Evolutionary conservation across 2,329 filamentous ascomycete species (phyloP).

Genomic region (Zopfia rhizophila): DNA sequence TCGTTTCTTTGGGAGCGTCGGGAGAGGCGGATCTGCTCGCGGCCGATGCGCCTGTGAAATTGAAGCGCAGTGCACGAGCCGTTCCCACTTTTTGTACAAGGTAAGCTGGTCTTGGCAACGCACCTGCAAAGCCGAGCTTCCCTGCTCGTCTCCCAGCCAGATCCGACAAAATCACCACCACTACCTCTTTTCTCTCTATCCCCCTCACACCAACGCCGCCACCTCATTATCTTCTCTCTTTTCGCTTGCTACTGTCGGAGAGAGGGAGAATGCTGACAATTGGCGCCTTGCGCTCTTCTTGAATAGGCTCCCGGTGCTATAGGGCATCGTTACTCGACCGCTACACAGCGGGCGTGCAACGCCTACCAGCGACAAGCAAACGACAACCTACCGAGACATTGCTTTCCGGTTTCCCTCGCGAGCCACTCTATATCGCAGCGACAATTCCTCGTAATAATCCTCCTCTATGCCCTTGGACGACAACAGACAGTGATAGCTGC

Average conservation of each 20-base stretch:
- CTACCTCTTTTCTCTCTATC: constrained; percentile 1
- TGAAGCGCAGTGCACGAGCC: not conserved
- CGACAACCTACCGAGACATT: constrained; percentile 14
- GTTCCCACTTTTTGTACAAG: not conserved
- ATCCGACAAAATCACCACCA: not conserved
- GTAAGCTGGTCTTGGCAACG: not conserved
- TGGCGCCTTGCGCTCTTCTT: constrained; percentile 8
- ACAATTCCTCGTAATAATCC: too few species aligned
- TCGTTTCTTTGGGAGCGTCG: constrained; percentile 5
- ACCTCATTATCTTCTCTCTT: too few species aligned
- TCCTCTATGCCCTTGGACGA: too few species aligned
- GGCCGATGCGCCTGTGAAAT: constrained; percentile 3
- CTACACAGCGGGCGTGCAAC: constrained; percentile 4
- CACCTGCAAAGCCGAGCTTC: constrained; percentile 12
- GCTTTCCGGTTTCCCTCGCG: too few species aligned
- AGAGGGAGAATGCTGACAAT: not conserved
- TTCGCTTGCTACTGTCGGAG: not conserved
- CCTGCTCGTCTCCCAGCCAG: constrained; percentile 3
- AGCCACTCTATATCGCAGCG: too few species aligned
- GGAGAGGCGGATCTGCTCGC: constrained; percentile 7
- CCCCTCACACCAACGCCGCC: not conserved
- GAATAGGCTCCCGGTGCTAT: constrained; percentile 13
- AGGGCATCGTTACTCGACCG: constrained; percentile 14
- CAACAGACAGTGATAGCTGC: too few species aligned
- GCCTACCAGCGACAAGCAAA: constrained; percentile 1